Evolutionary conservation across 768 basidiomycete genomes (phyloP).

Genomic region (Rhizopogon roseolus): DNA sequence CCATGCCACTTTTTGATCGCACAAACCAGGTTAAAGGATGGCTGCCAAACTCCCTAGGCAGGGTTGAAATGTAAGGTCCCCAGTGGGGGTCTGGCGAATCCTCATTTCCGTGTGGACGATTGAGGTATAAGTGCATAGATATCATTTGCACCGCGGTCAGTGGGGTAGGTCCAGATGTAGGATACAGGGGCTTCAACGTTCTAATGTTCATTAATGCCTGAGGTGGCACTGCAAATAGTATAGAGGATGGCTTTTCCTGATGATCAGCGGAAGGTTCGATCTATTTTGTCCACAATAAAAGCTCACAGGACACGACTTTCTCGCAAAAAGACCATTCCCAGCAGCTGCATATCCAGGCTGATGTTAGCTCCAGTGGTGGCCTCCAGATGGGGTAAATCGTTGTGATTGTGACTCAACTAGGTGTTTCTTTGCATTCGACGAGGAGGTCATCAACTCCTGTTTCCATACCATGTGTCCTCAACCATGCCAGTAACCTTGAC

Average conservation of each 20-base stretch:
- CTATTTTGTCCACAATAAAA: neutral
- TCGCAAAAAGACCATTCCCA: conserved; percentile 68
- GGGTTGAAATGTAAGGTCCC: conserved; percentile 73
- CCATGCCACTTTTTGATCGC: conserved; percentile 14
- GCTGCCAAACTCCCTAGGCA: conserved; percentile 67
- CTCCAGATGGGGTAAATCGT: neutral
- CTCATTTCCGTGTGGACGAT: conserved; percentile 42
- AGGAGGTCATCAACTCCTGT: conserved; percentile 27
- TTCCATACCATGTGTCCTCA: conserved; percentile 44
- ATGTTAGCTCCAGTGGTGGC: neutral
- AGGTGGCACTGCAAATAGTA: conserved; percentile 68
- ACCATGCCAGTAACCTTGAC: conserved; percentile 49
- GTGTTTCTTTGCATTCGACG: conserved; percentile 47
- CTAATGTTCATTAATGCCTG: conserved; percentile 65
- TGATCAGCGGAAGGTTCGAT: neutral
- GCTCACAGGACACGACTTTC: conserved; percentile 37
- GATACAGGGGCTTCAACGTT: conserved; percentile 63
- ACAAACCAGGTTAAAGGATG: conserved; percentile 84
- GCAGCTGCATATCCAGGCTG: conserved; percentile 35
- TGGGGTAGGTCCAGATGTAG: conserved; percentile 21
- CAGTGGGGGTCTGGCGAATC: conserved; percentile 51
- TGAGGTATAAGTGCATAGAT: conserved; percentile 72
- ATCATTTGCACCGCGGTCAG: conserved; percentile 72
- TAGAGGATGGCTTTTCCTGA: conserved; percentile 41
- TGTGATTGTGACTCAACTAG: conserved; percentile 19